A percentile compares a stretch with the other conserved stretches of the same genome.
Conservation (phyloP, 176 grass and related monocot genomes). For the Neostapfia colusana region DNA sequence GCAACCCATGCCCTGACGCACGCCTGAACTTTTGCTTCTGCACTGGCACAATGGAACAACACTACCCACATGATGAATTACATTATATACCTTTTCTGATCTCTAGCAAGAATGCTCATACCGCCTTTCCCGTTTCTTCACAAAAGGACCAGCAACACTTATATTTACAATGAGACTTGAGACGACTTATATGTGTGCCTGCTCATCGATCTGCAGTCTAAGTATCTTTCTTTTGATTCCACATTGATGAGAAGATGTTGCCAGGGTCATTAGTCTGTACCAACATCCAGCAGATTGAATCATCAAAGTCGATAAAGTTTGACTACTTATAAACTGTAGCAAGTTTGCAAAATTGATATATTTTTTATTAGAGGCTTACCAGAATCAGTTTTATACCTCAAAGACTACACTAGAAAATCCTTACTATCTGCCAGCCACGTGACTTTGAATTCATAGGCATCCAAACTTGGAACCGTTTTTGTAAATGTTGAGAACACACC, state of each 20-base stretch:
- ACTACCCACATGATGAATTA: too few species aligned
- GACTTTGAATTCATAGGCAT: constrained; percentile 21
- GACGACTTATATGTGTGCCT: neutral
- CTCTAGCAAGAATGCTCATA: neutral
- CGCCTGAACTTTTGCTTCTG: neutral
- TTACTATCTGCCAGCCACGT: neutral
- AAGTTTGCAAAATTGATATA: neutral
- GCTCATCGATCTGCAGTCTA: neutral
- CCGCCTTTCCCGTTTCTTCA: neutral
- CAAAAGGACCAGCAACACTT: neutral
- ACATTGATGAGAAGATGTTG: constrained; percentile 34
- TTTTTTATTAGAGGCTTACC: neutral
- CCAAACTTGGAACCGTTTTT: constrained; percentile 31
- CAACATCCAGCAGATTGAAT: neutral
- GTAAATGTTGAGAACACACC: constrained; percentile 30
- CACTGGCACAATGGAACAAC: neutral
- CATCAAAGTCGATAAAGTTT: neutral
- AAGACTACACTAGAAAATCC: constrained; percentile 25
- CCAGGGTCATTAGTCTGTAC: neutral
- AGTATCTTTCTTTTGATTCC: constrained; percentile 34
- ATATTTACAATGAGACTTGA: neutral
- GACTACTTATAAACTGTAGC: neutral
- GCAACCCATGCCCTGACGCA: too few species aligned
- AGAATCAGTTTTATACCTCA: neutral
- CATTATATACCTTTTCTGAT: neutral